Evolutionary conservation across 2,329 filamentous ascomycete species (phyloP), one percentile per base, ranked within the genome.

Genomic region (Penicillium nordicum): DNA sequence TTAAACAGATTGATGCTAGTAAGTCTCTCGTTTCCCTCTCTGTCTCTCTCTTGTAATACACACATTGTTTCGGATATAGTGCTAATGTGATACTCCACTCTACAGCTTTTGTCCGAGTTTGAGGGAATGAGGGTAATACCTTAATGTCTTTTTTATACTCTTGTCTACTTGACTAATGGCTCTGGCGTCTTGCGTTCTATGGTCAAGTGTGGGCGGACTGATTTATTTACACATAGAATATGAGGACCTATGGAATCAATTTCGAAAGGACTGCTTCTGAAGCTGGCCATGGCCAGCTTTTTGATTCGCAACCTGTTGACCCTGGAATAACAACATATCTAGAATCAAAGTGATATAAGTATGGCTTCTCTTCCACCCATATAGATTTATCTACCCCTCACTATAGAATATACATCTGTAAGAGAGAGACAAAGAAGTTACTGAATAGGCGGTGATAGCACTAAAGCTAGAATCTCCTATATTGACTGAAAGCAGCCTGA

Each of bases 1-100:
- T 99, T 50, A 84, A 84, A 71, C 92, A 99, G 79, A 97, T 99
- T 72, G 94, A 99, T 84, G 94, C 94, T 57, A 95, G 93, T 97
- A 81, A 85, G 92, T 90, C 14, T 44, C 48, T 27, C 12, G 5
- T 2, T 10, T 21, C 10, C 34, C 25, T 16, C 8, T 47, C 21
- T n/a, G 16, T 60, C 49, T 61, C 16, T 16, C 29, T 43, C 42
- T 7, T 21, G 30, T 4, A 8, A 18, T 12, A n/a, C n/a, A 12
- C 5, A n/a, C 9, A 34, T 44, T 16, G 7, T 7, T 45, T 48
- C 12, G 50, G 40, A 45, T 14, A 27, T 32, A 9, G 25, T 38
- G 23, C 55, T 66, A 61, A 64, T 23, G 4, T 5, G 25, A n/a
- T 47, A n/a, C 14, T 27, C 1, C 52, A 41, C 14, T 18, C 10